phyloP scores from a whole-genome alignment of 805 yeast genomes.

The Wilhelminamyces savonicus region DNA sequence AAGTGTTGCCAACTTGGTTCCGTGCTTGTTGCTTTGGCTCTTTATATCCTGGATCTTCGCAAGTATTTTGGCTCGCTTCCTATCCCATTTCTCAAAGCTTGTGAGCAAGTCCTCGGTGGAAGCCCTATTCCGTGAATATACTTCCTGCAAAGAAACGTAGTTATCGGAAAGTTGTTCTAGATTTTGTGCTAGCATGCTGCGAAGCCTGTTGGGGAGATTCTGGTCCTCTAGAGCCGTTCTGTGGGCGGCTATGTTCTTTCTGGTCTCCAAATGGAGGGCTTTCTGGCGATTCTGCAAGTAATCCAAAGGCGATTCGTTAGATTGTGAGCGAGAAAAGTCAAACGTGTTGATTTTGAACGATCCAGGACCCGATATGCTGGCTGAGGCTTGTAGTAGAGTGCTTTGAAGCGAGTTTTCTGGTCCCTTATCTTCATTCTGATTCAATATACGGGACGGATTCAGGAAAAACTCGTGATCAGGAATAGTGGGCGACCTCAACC shows the following conservation, averaged over 20 bases:
- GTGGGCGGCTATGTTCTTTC: slow-evolving; percentile 3
- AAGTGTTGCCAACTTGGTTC: slow-evolving; percentile 33
- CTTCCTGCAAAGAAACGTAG: slow-evolving; percentile 39
- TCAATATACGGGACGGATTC: too few relatives aligned
- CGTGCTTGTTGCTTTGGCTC: slow-evolving; percentile 35
- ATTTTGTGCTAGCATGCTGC: slow-evolving; percentile 1
- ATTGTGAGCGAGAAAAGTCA: too few relatives aligned
- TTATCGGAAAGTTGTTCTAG: slow-evolving; percentile 30
- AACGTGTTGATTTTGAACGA: too few relatives aligned
- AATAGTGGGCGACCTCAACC: too few relatives aligned
- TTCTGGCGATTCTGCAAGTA: too few relatives aligned
- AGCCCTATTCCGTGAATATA: slow-evolving; percentile 33
- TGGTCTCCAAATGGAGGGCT: slow-evolving; percentile 2
- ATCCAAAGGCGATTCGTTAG: too few relatives aligned
- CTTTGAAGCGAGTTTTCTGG: too few relatives aligned
- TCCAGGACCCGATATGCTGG: too few relatives aligned
- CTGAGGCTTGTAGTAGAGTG: too few relatives aligned
- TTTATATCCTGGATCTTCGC: slow-evolving; percentile 31
- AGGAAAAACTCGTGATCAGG: too few relatives aligned
- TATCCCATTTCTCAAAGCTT: slow-evolving; percentile 36
- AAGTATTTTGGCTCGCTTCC: slow-evolving; percentile 25
- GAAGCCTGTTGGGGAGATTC: slow-evolving; percentile 4
- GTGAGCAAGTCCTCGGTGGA: slow-evolving; percentile 18
- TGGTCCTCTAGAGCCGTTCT: slow-evolving; percentile 3
- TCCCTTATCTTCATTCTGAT: too few relatives aligned